phyloP scores from a whole-genome alignment of 1,284 basidiomycete genomes.

The Moniliophthora roreri region DNA sequence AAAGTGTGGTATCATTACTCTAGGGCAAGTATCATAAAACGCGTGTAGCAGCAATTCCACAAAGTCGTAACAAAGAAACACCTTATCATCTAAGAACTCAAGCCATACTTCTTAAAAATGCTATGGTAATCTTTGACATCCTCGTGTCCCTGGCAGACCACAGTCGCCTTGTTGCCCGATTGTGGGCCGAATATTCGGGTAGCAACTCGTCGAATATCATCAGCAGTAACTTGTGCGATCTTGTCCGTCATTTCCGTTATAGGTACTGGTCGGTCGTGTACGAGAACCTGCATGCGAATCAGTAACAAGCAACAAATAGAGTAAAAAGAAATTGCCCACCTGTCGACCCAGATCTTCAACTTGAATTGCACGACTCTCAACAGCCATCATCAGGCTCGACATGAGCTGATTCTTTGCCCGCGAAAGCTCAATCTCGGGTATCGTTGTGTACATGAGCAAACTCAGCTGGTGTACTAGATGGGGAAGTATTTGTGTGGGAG shows the following conservation, averaged over 20 bases:
- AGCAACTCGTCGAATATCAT: conserved; percentile 74
- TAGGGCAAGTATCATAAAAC: too few species aligned
- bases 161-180: conserved; percentile 61
- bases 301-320: conserved; percentile 4
- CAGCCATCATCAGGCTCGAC: conserved; percentile 91
- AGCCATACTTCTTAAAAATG: conserved; percentile 67
- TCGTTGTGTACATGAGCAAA: conserved; percentile 64
- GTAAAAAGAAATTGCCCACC: conserved; percentile 36
- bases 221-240: conserved; percentile 81
- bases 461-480: conserved; percentile 87
- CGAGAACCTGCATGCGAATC: conserved; percentile 65
- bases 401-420: conserved; percentile 97
- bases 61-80: too few species aligned
- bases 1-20: too few species aligned
- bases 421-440: conserved; percentile 71
- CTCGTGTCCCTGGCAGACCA: conserved; percentile 74
- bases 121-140: conserved; percentile 58
- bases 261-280: conserved; percentile 87
- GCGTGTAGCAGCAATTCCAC: too few species aligned
- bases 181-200: conserved; percentile 67
- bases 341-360: conserved; percentile 88
- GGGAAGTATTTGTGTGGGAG: conserved; percentile 73
- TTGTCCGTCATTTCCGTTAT: conserved; percentile 91
- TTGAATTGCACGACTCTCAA: conserved; percentile 89
- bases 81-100: conserved; percentile 33